Evolutionary conservation across 78 protist species (phyloP).

Genomic region (Diacronema lutheri): DNA sequence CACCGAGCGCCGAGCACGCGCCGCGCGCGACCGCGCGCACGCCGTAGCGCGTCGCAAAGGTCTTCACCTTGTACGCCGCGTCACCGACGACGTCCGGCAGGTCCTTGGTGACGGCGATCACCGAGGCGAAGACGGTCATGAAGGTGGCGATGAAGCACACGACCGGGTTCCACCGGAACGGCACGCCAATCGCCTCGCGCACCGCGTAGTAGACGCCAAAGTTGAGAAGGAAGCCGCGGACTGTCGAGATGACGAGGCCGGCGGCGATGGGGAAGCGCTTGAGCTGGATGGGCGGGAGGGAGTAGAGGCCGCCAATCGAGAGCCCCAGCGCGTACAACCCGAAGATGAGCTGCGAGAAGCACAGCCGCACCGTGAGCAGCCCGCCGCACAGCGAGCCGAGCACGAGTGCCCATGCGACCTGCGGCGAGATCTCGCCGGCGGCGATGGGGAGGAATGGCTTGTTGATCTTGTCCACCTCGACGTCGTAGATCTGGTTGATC

Average conservation of each 20-base stretch:
- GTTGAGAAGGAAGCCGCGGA: constrained; percentile 40
- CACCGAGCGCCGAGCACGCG: background rate
- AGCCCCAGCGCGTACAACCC: background rate
- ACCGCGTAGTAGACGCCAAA: constrained; percentile 37
- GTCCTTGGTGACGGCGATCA: constrained; percentile 44
- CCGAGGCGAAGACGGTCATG: constrained; percentile 24
- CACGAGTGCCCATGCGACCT: constrained; percentile 10
- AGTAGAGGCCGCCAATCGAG: constrained; percentile 9
- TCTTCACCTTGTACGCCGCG: background rate
- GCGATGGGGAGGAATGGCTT: constrained; percentile 59
- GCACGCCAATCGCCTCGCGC: constrained; percentile 29
- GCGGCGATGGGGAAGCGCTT: constrained; percentile 28
- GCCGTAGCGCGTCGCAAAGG: constrained; percentile 7
- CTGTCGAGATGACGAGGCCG: constrained; percentile 12
- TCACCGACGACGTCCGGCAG: constrained; percentile 31
- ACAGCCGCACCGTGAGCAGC: background rate
- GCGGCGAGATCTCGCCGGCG: constrained; percentile 20
- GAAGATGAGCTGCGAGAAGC: constrained; percentile 8
- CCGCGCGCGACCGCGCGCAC: background rate
- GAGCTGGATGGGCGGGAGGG: constrained; percentile 15
- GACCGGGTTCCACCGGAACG: background rate
- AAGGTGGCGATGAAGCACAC: constrained; percentile 32
- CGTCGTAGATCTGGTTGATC: constrained; percentile 40
- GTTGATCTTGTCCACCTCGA: constrained; percentile 40
- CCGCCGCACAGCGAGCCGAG: background rate